Conservation (phyloP, 2,329 filamentous ascomycete genomes). For the Penicillium sp. region DNA sequence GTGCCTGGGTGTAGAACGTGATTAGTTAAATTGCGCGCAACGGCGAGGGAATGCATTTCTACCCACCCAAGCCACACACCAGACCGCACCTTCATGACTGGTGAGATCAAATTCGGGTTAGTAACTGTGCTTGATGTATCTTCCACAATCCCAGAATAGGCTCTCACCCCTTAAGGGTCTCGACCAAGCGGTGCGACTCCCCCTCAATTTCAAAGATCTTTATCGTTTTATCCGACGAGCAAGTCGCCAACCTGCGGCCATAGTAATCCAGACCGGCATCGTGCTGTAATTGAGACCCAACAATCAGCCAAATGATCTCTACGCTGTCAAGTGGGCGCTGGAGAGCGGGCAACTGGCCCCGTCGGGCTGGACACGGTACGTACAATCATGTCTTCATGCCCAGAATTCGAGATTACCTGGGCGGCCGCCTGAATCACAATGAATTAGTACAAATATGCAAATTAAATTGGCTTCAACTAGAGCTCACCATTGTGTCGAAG, state of each 20-base stretch:
- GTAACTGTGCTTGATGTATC: not conserved
- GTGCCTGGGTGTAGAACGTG: slow-evolving; percentile 56
- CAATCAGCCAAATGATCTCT: slow-evolving; percentile 6
- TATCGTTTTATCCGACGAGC: slow-evolving; percentile 96
- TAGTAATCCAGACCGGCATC: slow-evolving; percentile 99
- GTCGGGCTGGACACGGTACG: slow-evolving; percentile 41
- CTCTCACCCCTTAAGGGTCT: slow-evolving; percentile 89
- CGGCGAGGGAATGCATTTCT: not conserved
- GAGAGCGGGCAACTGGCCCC: slow-evolving; percentile 7
- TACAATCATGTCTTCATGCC: slow-evolving; percentile 99
- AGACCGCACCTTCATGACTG: slow-evolving; percentile 95
- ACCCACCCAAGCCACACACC: slow-evolving; percentile 87
- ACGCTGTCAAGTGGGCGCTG: not conserved
- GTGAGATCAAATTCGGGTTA: slow-evolving; percentile 11
- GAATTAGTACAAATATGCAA: slow-evolving; percentile 7
- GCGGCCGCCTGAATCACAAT: slow-evolving; percentile 51
- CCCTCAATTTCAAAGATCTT: slow-evolving; percentile 99
- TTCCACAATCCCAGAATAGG: not conserved
- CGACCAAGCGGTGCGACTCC: slow-evolving; percentile 82
- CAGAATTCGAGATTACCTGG: slow-evolving; percentile 79
- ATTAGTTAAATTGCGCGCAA: not conserved
- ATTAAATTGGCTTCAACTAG: not conserved
- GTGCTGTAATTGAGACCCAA: slow-evolving; percentile 58
- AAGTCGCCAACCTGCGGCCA: slow-evolving; percentile 91
- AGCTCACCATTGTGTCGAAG: slow-evolving; percentile 25